These are phyloP conservation scores for Chaetomium tenue DNA, from an alignment of 495 filamentous ascomycete species.

Conservation along the genomic window DNA sequence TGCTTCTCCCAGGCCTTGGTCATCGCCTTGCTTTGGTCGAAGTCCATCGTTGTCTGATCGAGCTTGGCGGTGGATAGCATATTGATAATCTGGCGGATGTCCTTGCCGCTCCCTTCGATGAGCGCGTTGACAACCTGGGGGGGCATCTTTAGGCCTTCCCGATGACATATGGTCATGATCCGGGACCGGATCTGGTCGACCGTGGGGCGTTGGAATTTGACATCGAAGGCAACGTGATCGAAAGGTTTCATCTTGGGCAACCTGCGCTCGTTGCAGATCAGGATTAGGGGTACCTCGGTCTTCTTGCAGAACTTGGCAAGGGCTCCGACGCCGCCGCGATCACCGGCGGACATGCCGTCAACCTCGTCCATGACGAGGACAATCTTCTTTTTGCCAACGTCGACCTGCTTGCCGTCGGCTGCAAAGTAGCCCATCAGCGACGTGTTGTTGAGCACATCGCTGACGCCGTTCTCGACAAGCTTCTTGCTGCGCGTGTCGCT, in stretches of 20 bases:
- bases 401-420: slow-evolving; percentile 75
- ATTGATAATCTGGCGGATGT: slow-evolving; percentile 98
- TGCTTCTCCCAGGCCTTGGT: slow-evolving; percentile 98
- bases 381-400: slow-evolving; percentile 80
- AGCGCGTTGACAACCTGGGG: slow-evolving; percentile 85
- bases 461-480: slow-evolving; percentile 80
- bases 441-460: slow-evolving; percentile 87
- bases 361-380: slow-evolving; percentile 99
- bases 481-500: slow-evolving; percentile 98
- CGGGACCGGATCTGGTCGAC: slow-evolving; percentile 83
- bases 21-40: slow-evolving; percentile 82
- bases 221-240: slow-evolving; percentile 74
- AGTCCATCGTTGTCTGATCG: slow-evolving; percentile 75
- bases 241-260: slow-evolving; percentile 98
- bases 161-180: slow-evolving; percentile 89
- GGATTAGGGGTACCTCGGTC: slow-evolving; percentile 88
- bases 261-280: slow-evolving; percentile 94
- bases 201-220: slow-evolving; percentile 86
- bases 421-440: slow-evolving; percentile 91
- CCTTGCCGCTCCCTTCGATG: slow-evolving; percentile 89
- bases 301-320: slow-evolving; percentile 92
- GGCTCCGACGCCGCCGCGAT: slow-evolving; percentile 92
- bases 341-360: slow-evolving; percentile 97
- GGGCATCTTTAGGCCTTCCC: slow-evolving; percentile 85
- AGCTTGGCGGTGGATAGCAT: slow-evolving; percentile 94